Percentiles rank a stretch among this genome's conserved stretches.
Evolutionary conservation across 768 basidiomycete genomes (phyloP).

Genomic region (Galerina sulciceps): DNA sequence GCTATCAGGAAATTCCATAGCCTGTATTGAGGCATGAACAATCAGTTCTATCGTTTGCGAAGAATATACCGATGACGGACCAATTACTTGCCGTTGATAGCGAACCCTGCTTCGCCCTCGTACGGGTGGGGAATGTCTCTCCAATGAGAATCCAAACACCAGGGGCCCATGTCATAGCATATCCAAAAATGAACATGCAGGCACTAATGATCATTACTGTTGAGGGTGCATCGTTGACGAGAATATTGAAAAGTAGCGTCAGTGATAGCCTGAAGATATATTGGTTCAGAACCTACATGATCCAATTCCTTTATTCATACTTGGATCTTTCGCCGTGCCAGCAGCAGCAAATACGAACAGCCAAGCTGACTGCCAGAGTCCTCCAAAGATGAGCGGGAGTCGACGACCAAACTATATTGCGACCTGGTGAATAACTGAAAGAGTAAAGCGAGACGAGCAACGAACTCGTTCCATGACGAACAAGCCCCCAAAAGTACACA

Average conservation of each 20-base stretch:
- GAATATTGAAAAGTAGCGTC: background rate
- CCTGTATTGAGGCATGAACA: conserved; percentile 25
- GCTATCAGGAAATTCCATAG: conserved; percentile 73
- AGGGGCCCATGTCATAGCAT: conserved; percentile 75
- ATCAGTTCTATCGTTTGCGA: background rate
- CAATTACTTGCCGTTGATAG: conserved; percentile 69
- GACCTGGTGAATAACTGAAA: background rate
- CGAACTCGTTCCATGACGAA: conserved; percentile 71
- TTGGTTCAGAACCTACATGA: conserved; percentile 40
- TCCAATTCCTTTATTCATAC: conserved; percentile 50
- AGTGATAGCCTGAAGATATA: conserved; percentile 1
- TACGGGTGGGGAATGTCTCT: conserved; percentile 76
- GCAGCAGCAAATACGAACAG: conserved; percentile 76
- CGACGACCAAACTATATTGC: conserved; percentile 61
- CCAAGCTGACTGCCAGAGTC: conserved; percentile 73
- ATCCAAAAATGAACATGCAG: conserved; percentile 74
- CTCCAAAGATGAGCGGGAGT: conserved; percentile 66
- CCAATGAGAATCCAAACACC: conserved; percentile 81
- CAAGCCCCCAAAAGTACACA: conserved; percentile 72
- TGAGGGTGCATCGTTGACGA: background rate
- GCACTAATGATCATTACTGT: conserved; percentile 68
- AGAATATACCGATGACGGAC: conserved; percentile 17
- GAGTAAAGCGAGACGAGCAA: conserved; percentile 2
- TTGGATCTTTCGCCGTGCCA: conserved; percentile 65
- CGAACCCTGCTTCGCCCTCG: conserved; percentile 72